Percentiles rank a stretch among this genome's conserved stretches.
Evolutionary conservation across 2,329 filamentous ascomycete species (phyloP).

Genomic region (Myriosclerotinia scirpicola): DNA sequence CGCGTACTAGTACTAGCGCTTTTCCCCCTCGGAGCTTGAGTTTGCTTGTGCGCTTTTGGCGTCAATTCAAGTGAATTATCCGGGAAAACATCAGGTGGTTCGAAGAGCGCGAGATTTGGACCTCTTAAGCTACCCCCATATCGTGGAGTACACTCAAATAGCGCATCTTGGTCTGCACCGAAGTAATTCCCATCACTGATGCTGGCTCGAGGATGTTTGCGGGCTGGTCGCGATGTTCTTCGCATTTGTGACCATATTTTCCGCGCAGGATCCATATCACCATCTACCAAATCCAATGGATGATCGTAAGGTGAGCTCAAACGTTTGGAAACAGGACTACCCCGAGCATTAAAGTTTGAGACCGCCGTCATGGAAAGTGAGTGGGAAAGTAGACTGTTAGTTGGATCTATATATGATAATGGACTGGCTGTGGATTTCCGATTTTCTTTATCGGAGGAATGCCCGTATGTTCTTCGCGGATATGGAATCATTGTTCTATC

Average conservation of each 20-base stretch:
- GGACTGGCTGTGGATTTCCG: neutral
- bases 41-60: neutral
- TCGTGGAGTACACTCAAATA: neutral
- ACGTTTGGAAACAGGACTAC: conserved; percentile 8
- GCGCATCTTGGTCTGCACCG: conserved; percentile 20
- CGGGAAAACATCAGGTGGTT: conserved; percentile 26
- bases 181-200: conserved; percentile 34
- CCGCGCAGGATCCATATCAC: conserved; percentile 38
- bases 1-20: neutral
- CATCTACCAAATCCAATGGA: conserved; percentile 4
- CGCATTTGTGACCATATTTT: conserved; percentile 41
- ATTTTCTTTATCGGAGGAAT: conserved; percentile 20
- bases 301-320: conserved; percentile 17
- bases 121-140: neutral
- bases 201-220: conserved; percentile 28
- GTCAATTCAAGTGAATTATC: conserved; percentile 25
- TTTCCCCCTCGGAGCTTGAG: neutral
- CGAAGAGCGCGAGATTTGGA: neutral
- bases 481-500: conserved; percentile 28
- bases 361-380: conserved; percentile 20
- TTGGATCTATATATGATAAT: neutral
- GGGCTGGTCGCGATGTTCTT: conserved; percentile 31
- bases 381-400: conserved; percentile 4
- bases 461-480: conserved; percentile 20
- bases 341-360: conserved; percentile 5